These are phyloP conservation scores for Lachnellula arida DNA, from an alignment of 2,329 filamentous ascomycete genomes.

Conservation along the genomic window DNA sequence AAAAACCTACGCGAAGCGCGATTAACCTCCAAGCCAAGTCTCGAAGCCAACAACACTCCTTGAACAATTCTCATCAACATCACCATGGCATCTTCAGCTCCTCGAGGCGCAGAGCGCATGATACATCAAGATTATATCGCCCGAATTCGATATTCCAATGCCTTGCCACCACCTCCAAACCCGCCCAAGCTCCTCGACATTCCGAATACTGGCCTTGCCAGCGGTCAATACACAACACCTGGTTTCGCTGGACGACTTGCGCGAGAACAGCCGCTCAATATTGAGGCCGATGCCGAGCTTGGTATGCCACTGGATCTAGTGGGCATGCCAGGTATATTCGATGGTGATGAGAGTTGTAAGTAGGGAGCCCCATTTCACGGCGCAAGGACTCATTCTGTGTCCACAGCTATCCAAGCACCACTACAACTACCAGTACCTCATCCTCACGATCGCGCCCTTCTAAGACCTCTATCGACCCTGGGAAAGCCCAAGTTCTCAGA, in stretches of 20 bases:
- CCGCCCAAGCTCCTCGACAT: slow-evolving; percentile 97
- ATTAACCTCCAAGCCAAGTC: background rate
- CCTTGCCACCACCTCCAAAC: slow-evolving; percentile 87
- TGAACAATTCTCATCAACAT: background rate
- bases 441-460: slow-evolving; percentile 76
- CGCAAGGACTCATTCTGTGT: slow-evolving; percentile 20
- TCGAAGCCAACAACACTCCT: background rate
- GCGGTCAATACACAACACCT: slow-evolving; percentile 83
- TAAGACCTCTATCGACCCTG: slow-evolving; percentile 77
- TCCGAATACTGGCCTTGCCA: slow-evolving; percentile 83
- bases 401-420: slow-evolving; percentile 73
- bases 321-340: slow-evolving; percentile 89
- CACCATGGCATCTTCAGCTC: slow-evolving; percentile 28
- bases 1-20: slow-evolving; percentile 6
- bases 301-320: slow-evolving; percentile 96
- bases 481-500: slow-evolving; percentile 77
- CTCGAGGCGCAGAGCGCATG: slow-evolving; percentile 39
- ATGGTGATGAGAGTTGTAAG: slow-evolving; percentile 90
- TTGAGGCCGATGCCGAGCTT: slow-evolving; percentile 94
- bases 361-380: slow-evolving; percentile 21
- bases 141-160: slow-evolving; percentile 91
- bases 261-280: slow-evolving; percentile 88
- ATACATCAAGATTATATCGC: slow-evolving; percentile 96
- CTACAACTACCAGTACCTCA: slow-evolving; percentile 68
- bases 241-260: slow-evolving; percentile 85